Base-by-base conservation (phyloP, 495 filamentous ascomycete genomes). In the Xylaria telfairii region DNA sequence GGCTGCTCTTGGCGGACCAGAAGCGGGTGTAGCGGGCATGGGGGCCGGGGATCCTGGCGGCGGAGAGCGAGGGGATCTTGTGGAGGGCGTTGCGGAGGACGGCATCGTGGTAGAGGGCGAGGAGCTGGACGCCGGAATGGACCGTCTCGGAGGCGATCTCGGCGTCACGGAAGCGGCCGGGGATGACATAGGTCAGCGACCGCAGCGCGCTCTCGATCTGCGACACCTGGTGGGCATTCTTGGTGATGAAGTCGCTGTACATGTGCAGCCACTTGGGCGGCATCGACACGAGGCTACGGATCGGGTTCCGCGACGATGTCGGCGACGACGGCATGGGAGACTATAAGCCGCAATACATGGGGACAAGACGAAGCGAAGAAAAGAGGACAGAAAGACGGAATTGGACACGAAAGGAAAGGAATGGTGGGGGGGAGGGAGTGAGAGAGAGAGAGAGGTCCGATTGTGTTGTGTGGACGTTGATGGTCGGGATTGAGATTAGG, bases 131-230 rank as follows among this genome's bases (percentile, higher is more conserved):
- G 68, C 89, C 88, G 49, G 91, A 93, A 75, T 99, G 94, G 24
- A 98, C 87, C 65, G 92, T 94, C 83, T 99, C 96, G 72, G 96
- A 97, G 69, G 95, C 91, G 73, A 98, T 89, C 78, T 97, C 95
- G 42, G 94, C 92, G 77, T 98, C 95, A 72, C 94, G 90, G 80
- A 96, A 97, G 62, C 94, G 93, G 69, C 95, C 93, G 59, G 96
- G 96, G 32, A 99, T 95, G 74, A 99, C 95, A 78, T 98, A 98
- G 26, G 95, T 96, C 63, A 99, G 83, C 5, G 92, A 95, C 26
- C 96, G 89, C 76, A 99, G 83, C 19, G 93, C 93, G 51, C 92
- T 95, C 83, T 99, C 96, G 68, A 99, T 95, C 78, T 97, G 94
- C 17, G 91, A 90, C 65, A 99, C 93, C 28, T 95, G 92, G 78